Conservation (phyloP, 768 basidiomycete genomes). For the Boletus sp. region DNA sequence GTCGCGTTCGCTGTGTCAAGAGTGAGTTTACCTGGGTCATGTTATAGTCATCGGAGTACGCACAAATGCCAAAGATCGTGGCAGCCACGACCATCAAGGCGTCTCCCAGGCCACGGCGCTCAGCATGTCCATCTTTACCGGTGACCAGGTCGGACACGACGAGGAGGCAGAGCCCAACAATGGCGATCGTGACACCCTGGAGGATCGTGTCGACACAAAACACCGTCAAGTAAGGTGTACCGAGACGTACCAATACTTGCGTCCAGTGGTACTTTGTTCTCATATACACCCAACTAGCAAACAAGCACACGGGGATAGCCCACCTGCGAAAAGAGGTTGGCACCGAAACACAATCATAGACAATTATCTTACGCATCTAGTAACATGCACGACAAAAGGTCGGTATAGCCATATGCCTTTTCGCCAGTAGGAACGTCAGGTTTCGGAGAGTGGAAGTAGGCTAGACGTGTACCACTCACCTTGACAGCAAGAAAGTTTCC, state of each 20-base stretch:
- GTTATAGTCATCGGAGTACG: slow-evolving; percentile 25
- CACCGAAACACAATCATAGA: background rate
- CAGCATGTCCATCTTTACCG: slow-evolving; percentile 65
- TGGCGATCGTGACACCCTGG: slow-evolving; percentile 68
- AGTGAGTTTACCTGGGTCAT: background rate
- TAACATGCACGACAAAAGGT: slow-evolving; percentile 86
- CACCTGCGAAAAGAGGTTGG: slow-evolving; percentile 45
- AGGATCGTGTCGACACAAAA: background rate
- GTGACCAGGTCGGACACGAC: slow-evolving; percentile 76
- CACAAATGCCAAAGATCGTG: slow-evolving; percentile 81
- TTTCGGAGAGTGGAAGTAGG: background rate
- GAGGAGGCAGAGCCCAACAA: slow-evolving; percentile 72
- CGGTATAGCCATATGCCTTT: slow-evolving; percentile 80
- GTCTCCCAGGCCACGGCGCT: slow-evolving; percentile 68
- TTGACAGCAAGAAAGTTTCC: slow-evolving; percentile 84
- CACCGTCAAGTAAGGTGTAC: background rate
- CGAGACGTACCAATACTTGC: slow-evolving; percentile 58
- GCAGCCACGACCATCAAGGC: slow-evolving; percentile 84
- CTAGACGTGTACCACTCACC: slow-evolving; percentile 29
- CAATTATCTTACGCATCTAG: slow-evolving; percentile 63
- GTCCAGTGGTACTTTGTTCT: slow-evolving; percentile 78
- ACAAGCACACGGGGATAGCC: slow-evolving; percentile 84
- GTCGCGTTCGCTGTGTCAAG: slow-evolving; percentile 68
- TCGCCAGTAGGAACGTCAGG: background rate
- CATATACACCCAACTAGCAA: slow-evolving; percentile 80